Evolutionary conservation across 495 filamentous ascomycete genomes (phyloP), one percentile per base, ranked within the genome.

Genomic region (Hyaloscypha hepaticicola): DNA sequence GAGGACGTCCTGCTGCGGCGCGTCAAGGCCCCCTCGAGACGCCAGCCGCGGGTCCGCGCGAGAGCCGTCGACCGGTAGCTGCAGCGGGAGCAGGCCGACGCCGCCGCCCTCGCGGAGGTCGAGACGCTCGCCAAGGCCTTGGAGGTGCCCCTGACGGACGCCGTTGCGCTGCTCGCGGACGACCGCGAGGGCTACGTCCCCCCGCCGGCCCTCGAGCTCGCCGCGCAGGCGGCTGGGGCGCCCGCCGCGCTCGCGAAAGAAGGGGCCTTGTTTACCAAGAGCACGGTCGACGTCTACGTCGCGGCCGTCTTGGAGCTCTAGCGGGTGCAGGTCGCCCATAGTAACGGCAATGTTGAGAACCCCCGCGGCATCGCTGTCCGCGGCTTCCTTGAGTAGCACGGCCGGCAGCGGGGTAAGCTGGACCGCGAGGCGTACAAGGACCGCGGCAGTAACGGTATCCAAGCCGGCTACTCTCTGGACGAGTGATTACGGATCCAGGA

Each of bases 281-380:
- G 9, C 0, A 61, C 34, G 0, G 9, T 61, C 14, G 34, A 61
- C 9, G 34, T 26, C 5, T 61, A 61, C 24, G 21, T 61, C 24
- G 34, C 34, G 16, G 58, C 58, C 24, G 34, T 61, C 0, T 1
- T 52, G 7, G 58, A 61, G 48, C 58, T 61, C 24, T 61, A 31
- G 38, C 38, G 25, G 24, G 1, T 52, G 1, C 24, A 61, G 11
- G 38, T 52, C 38, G 8, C 58, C 2, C 24, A 58, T 34, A 31
- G 58, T 14, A 61, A 52, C 1, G 12, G 48, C 22, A 49, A 52
- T 52, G 26, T 25, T 12, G 16, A 49, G 22, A 50, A 51, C 58
- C 58, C 58, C 9, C 21, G 34, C 21, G 21, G 38, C 21, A 31
- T 21, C 16, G 34, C 58, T 31, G 24, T 61, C 38, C 8, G 16